Percentiles rank a stretch among this genome's conserved stretches.
phyloP scores from a whole-genome alignment of 768 basidiomycete species.

The Pleurotus djamor region DNA sequence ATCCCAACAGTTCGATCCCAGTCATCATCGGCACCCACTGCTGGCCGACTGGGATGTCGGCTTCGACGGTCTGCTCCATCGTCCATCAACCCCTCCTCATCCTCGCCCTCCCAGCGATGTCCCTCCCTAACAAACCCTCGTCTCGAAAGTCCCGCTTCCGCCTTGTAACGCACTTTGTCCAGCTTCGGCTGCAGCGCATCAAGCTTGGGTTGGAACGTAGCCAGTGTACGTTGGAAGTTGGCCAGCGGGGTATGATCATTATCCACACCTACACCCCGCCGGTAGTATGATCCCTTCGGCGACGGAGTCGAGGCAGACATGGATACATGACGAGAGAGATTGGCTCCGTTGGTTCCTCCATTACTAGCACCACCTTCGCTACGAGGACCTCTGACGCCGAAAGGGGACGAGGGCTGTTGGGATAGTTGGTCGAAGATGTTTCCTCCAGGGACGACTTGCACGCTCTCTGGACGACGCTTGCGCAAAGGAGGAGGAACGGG shows the following conservation, averaged over 20 bases:
- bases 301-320: slow-evolving; percentile 14
- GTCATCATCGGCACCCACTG: no score
- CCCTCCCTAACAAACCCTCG: slow-evolving; percentile 44
- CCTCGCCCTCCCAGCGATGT: slow-evolving; percentile 36
- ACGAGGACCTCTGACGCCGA: not conserved
- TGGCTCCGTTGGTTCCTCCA: not conserved
- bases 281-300: not conserved
- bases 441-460: slow-evolving; percentile 40
- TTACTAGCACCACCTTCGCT: slow-evolving; percentile 1
- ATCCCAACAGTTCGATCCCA: no score
- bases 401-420: not conserved
- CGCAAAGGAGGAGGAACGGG: slow-evolving; percentile 35
- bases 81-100: slow-evolving; percentile 25
- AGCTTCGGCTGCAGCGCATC: slow-evolving; percentile 43
- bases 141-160: slow-evolving; percentile 63
- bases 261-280: not conserved
- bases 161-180: slow-evolving; percentile 68
- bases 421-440: slow-evolving; percentile 3
- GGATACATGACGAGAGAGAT: not conserved
- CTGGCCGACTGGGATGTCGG: no score
- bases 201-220: slow-evolving; percentile 30
- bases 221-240: slow-evolving; percentile 42
- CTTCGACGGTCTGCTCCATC: not conserved
- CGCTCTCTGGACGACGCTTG: slow-evolving; percentile 58
- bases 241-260: slow-evolving; percentile 22